Percentiles rank a stretch among this genome's conserved stretches.
Evolutionary conservation across 2,329 filamentous ascomycete species (phyloP).

Genomic region (Didymella sp.): DNA sequence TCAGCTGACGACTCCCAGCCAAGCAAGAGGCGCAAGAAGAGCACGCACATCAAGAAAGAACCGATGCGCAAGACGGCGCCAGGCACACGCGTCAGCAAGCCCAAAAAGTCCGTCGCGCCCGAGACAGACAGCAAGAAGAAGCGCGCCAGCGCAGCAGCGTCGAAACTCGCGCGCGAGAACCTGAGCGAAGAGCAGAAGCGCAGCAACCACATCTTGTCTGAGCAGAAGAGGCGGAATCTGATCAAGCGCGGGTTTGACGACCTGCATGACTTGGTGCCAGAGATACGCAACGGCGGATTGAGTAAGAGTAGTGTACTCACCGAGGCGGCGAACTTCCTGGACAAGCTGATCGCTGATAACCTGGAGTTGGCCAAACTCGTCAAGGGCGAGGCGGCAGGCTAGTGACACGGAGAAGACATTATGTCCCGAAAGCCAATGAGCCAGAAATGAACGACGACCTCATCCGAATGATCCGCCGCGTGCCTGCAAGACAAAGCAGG

Average conservation of each 20-base stretch:
- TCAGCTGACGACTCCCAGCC: constrained; percentile 34
- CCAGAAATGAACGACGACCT: background rate
- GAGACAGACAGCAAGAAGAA: constrained; percentile 34
- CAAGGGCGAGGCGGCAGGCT: background rate
- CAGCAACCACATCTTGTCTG: constrained; percentile 85
- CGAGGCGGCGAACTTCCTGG: constrained; percentile 79
- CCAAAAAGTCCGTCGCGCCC: constrained; percentile 32
- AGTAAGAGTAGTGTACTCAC: constrained; percentile 83
- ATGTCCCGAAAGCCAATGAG: background rate
- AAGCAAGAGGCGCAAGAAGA: constrained; percentile 38
- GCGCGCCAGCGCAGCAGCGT: constrained; percentile 31
- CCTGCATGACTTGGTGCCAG: constrained; percentile 77
- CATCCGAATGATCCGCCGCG: too few relatives aligned
- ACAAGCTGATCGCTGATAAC: constrained; percentile 74
- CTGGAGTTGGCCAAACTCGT: constrained; percentile 20
- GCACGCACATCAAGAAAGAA: constrained; percentile 23
- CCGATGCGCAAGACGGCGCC: constrained; percentile 28
- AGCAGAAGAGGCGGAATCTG: constrained; percentile 82
- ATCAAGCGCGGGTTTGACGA: constrained; percentile 86
- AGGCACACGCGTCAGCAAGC: constrained; percentile 26
- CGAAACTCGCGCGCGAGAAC: constrained; percentile 58
- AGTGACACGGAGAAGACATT: background rate
- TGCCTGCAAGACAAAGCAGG: too few relatives aligned
- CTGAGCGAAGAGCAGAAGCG: constrained; percentile 81
- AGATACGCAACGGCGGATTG: constrained; percentile 73